phyloP scores from a whole-genome alignment of 768 basidiomycete species.

The Wakefieldia striispora region DNA sequence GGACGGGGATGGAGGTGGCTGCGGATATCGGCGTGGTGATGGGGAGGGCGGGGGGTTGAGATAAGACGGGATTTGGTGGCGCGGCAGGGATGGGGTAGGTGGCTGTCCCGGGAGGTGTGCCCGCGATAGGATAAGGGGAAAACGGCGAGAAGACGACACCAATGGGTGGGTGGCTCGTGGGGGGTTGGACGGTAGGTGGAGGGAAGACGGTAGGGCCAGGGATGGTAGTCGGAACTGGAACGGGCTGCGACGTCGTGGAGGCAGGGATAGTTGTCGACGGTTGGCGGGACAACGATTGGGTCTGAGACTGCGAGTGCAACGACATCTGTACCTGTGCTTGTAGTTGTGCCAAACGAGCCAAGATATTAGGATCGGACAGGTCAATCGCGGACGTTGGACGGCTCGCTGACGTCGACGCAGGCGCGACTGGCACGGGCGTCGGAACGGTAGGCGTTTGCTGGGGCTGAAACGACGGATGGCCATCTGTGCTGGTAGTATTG shows the following conservation, averaged over 20 bases:
- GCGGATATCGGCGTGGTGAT: background rate
- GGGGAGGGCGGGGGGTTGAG: background rate
- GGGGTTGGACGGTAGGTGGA: slow-evolving; percentile 1
- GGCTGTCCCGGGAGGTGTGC: background rate
- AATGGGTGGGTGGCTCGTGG: slow-evolving; percentile 12
- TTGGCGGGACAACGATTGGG: background rate
- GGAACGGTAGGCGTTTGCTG: background rate
- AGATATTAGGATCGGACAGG: slow-evolving; percentile 20
- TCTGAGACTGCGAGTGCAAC: background rate
- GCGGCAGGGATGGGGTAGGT: background rate
- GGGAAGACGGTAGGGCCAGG: background rate
- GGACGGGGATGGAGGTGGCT: background rate
- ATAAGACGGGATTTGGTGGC: too few relatives aligned
- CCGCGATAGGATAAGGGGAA: background rate
- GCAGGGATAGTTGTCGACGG: background rate
- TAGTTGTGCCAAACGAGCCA: slow-evolving; percentile 25
- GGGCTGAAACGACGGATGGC: background rate
- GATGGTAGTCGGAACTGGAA: background rate
- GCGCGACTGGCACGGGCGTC: background rate
- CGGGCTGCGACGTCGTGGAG: background rate
- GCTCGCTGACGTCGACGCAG: background rate
- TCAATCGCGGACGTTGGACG: slow-evolving; percentile 14
- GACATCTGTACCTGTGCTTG: slow-evolving; percentile 20
- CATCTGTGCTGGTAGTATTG: background rate
- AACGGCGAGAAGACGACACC: background rate